These are phyloP conservation scores for Solanum tarapatanum DNA, from an alignment of 257 asterid species.

Conservation along the genomic window DNA sequence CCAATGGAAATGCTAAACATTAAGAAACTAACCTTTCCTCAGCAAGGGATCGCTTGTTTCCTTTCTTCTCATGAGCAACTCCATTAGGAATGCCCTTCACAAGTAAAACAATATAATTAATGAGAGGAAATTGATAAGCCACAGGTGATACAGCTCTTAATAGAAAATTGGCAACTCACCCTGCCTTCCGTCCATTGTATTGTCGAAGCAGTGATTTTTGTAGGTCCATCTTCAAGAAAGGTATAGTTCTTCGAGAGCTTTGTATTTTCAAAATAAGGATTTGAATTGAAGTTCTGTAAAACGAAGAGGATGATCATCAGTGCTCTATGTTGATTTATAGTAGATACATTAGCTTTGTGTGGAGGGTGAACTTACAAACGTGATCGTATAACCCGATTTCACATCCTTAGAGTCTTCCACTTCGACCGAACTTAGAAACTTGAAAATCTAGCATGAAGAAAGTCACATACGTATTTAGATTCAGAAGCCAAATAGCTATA, in stretches of 20 bases:
- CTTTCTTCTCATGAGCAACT: conserved; percentile 65
- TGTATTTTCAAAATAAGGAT: conserved; percentile 73
- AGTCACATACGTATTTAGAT: not conserved
- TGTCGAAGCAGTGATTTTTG: conserved; percentile 64
- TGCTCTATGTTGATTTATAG: not conserved
- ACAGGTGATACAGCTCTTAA: not conserved
- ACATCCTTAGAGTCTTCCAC: conserved; percentile 90
- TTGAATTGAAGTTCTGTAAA: conserved; percentile 61
- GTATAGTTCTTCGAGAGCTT: conserved; percentile 75
- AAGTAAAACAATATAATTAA: conserved; percentile 12
- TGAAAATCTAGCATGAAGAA: conserved; percentile 49
- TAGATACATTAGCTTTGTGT: not conserved
- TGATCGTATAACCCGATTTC: conserved; percentile 80
- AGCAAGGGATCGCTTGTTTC: conserved; percentile 57
- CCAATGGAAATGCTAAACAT: not conserved
- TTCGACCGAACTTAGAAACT: conserved; percentile 66
- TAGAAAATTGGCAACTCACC: conserved; percentile 33
- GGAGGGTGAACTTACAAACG: conserved; percentile 51
- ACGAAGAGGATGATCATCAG: not conserved
- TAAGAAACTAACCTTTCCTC: conserved; percentile 64
- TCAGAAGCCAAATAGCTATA: not conserved
- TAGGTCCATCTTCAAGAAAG: conserved; percentile 79
- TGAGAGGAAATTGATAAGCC: not conserved
- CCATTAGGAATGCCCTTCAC: conserved; percentile 75
- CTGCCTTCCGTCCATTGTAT: conserved; percentile 90